phyloP scores from a whole-genome alignment of 768 basidiomycete genomes.

The Calocera cornea region DNA sequence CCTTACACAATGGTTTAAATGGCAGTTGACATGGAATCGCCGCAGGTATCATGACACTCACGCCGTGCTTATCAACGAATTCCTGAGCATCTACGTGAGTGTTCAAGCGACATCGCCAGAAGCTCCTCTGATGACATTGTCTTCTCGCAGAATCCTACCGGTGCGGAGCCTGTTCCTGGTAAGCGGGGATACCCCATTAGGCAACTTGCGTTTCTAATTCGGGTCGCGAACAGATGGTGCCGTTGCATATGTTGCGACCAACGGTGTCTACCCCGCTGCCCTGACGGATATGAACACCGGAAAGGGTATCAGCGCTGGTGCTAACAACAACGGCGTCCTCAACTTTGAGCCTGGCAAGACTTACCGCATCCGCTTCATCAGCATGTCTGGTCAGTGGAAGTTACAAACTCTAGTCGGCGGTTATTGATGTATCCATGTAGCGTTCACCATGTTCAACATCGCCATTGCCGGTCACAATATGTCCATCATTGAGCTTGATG shows the following conservation, averaged over 20 bases:
- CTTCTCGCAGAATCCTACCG: slow-evolving; percentile 48
- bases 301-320: slow-evolving; percentile 24
- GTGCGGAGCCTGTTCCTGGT: slow-evolving; percentile 84
- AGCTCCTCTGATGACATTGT: not conserved
- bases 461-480: slow-evolving; percentile 29
- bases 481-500: slow-evolving; percentile 26
- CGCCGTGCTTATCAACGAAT: slow-evolving; percentile 42
- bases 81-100: slow-evolving; percentile 40
- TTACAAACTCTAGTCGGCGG: not conserved
- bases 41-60: slow-evolving; percentile 60
- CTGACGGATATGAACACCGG: slow-evolving; percentile 16
- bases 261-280: slow-evolving; percentile 53
- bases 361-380: slow-evolving; percentile 78
- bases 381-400: slow-evolving; percentile 40
- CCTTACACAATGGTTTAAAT: not conserved
- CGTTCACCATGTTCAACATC: slow-evolving; percentile 24
- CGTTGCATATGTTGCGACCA: slow-evolving; percentile 72
- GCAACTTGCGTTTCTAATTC: not conserved
- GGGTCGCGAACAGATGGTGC: slow-evolving; percentile 44
- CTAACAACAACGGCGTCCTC: slow-evolving; percentile 77
- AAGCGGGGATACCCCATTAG: slow-evolving; percentile 12
- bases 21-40: not conserved
- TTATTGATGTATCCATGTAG: slow-evolving; percentile 4
- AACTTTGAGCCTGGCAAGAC: slow-evolving; percentile 78
- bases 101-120: not conserved